These are phyloP conservation scores for Fusarium napiforme DNA, from an alignment of 2,329 filamentous ascomycete genomes.

Conservation along the genomic window DNA sequence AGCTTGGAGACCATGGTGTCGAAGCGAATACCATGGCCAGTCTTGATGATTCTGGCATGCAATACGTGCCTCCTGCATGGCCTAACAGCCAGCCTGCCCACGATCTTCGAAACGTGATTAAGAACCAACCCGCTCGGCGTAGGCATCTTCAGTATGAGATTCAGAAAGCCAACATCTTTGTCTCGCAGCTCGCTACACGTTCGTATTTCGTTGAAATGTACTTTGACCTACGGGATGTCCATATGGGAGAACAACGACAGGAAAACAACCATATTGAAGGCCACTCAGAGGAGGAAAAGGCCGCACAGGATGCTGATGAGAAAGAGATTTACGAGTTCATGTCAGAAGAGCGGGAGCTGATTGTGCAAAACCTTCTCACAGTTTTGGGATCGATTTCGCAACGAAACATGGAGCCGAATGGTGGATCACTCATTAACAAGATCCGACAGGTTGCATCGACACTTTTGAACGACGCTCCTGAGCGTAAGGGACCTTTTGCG, in stretches of 20 bases:
- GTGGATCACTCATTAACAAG: slow-evolving; percentile 77
- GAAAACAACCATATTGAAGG: slow-evolving; percentile 51
- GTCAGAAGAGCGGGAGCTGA: slow-evolving; percentile 80
- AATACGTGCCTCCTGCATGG: slow-evolving; percentile 64
- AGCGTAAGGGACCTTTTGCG: slow-evolving; percentile 62
- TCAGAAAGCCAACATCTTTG: slow-evolving; percentile 90
- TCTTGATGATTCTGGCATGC: slow-evolving; percentile 58
- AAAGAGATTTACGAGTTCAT: slow-evolving; percentile 71
- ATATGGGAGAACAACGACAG: slow-evolving; percentile 59
- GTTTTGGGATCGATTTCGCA: slow-evolving; percentile 83
- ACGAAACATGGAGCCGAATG: slow-evolving; percentile 83
- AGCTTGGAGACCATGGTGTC: slow-evolving; percentile 59
- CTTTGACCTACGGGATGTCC: slow-evolving; percentile 78
- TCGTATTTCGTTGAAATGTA: slow-evolving; percentile 90
- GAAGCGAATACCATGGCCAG: slow-evolving; percentile 52
- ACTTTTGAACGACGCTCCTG: slow-evolving; percentile 69
- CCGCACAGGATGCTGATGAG: slow-evolving; percentile 54
- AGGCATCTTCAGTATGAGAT: slow-evolving; percentile 82
- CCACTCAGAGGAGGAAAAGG: slow-evolving; percentile 51
- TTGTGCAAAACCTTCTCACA: slow-evolving; percentile 80
- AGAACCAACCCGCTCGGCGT: slow-evolving; percentile 60
- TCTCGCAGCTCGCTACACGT: slow-evolving; percentile 81
- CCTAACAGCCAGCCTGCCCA: slow-evolving; percentile 58
- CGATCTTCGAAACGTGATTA: slow-evolving; percentile 62
- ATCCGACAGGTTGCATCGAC: slow-evolving; percentile 87